phyloP scores from a whole-genome alignment of 495 filamentous ascomycete genomes.

The Penicillium verhagenii region DNA sequence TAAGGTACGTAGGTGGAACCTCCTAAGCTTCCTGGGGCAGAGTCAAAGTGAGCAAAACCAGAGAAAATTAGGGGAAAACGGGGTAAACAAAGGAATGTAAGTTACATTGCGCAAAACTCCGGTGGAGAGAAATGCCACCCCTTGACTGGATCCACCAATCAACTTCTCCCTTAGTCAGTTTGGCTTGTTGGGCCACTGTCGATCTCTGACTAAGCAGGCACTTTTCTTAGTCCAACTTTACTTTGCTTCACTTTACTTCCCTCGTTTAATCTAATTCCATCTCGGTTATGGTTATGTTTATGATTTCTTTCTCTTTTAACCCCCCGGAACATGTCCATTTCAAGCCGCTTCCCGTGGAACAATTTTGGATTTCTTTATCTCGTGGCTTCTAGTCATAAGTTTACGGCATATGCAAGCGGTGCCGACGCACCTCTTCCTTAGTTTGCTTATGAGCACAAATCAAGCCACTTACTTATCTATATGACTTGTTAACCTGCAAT shows the following conservation, averaged over 20 bases:
- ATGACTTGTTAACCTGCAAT: background rate
- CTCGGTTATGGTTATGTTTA: background rate
- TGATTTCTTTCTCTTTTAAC: too few species aligned
- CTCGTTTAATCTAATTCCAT: background rate
- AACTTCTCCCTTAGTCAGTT: too few species aligned
- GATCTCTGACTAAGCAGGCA: background rate
- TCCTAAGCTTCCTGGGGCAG: background rate
- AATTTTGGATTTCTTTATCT: too few species aligned
- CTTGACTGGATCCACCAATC: background rate
- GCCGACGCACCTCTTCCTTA: background rate
- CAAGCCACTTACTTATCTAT: too few species aligned
- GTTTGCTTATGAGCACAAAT: background rate
- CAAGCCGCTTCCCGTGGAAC: too few species aligned
- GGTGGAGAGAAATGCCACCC: background rate
- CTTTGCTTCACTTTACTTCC: background rate
- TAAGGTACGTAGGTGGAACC: background rate
- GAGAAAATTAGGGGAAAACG: too few species aligned
- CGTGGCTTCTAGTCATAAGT: conserved; percentile 2
- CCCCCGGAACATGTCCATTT: conserved; percentile 8
- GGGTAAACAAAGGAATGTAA: background rate
- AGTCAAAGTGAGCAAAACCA: too few species aligned
- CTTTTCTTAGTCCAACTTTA: background rate
- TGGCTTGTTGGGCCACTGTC: too few species aligned
- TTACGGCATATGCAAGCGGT: too few species aligned
- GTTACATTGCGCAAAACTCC: conserved; percentile 6